phyloP scores from a whole-genome alignment of 371 early-diverging fungal genomes.

The Fennellomyces sp. region DNA sequence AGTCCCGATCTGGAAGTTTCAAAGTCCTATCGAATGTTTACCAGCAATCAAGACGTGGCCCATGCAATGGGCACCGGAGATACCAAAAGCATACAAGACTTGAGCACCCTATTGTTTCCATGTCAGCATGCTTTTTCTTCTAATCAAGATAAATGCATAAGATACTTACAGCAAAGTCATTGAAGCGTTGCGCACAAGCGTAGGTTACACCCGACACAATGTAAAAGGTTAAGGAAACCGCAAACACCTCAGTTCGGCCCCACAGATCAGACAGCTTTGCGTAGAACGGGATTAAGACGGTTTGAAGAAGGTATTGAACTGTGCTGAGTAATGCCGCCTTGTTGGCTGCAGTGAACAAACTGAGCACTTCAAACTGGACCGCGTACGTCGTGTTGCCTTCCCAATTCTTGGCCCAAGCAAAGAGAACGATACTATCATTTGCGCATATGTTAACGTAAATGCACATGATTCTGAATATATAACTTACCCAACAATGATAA shows the following conservation, averaged over 20 bases:
- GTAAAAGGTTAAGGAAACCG: slow-evolving; percentile 40
- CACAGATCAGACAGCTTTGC: slow-evolving; percentile 49
- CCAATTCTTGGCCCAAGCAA: slow-evolving; percentile 36
- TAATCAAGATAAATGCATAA: neutral
- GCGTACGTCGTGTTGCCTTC: slow-evolving; percentile 23
- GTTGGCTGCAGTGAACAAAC: slow-evolving; percentile 23
- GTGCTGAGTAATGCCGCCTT: slow-evolving; percentile 28
- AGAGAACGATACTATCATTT: slow-evolving; percentile 15
- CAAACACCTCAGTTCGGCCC: slow-evolving; percentile 41
- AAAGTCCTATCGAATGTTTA: slow-evolving; percentile 9
- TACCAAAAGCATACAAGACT: slow-evolving; percentile 42
- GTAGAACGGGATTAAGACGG: slow-evolving; percentile 50
- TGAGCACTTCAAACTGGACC: slow-evolving; percentile 21
- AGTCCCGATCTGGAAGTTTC: neutral
- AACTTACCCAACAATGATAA: slow-evolving; percentile 14
- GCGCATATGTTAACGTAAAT: neutral
- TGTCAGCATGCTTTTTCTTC: neutral
- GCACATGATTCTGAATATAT: neutral
- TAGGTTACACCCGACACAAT: slow-evolving; percentile 35
- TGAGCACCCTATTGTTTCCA: slow-evolving; percentile 33
- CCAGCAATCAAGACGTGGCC: slow-evolving; percentile 51
- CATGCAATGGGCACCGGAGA: slow-evolving; percentile 37
- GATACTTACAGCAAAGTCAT: slow-evolving; percentile 31
- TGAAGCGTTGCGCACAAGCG: slow-evolving; percentile 32
- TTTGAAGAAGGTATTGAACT: slow-evolving; percentile 40